These are phyloP conservation scores for Oryza glumipatula DNA, from an alignment of 176 grass and related monocot genomes.

Conservation along the genomic window DNA sequence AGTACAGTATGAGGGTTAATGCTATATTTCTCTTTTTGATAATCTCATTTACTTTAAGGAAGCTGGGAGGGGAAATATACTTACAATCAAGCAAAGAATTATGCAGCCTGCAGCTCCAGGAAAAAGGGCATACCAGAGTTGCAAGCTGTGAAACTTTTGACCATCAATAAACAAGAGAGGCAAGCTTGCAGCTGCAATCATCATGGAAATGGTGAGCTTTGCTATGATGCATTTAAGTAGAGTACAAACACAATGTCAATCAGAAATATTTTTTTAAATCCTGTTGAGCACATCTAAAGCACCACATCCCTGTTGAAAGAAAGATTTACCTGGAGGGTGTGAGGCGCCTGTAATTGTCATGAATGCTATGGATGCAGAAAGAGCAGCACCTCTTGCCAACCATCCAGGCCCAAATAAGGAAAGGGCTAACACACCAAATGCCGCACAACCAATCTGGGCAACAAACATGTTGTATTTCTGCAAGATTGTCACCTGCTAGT, in stretches of 20 bases:
- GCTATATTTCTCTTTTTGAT: constrained; percentile 9
- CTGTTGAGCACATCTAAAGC: not conserved
- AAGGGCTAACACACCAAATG: constrained; percentile 80
- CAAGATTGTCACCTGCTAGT: constrained; percentile 35
- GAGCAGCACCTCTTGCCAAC: constrained; percentile 82
- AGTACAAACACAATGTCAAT: not conserved
- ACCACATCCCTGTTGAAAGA: not conserved
- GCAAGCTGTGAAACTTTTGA: constrained; percentile 73
- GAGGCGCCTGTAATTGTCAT: constrained; percentile 78
- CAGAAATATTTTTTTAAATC: not conserved
- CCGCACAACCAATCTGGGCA: constrained; percentile 84
- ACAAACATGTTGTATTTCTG: constrained; percentile 95
- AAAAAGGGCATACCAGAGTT: constrained; percentile 90
- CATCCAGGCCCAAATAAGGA: constrained; percentile 86
- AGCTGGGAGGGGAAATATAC: constrained; percentile 27
- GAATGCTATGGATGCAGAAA: constrained; percentile 87
- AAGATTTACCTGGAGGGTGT: constrained; percentile 74
- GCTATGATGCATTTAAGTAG: constrained; percentile 3
- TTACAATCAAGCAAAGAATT: constrained; percentile 94
- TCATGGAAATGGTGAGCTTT: constrained; percentile 15
- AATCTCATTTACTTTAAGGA: constrained; percentile 20
- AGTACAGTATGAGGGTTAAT: constrained; percentile 30
- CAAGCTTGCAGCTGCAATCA: constrained; percentile 86
- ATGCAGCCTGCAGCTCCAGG: constrained; percentile 78
- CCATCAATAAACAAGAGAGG: constrained; percentile 89